Evolutionary conservation across 768 basidiomycete species (phyloP), one percentile per base, ranked within the genome.

Genomic region (Mycena filopes): DNA sequence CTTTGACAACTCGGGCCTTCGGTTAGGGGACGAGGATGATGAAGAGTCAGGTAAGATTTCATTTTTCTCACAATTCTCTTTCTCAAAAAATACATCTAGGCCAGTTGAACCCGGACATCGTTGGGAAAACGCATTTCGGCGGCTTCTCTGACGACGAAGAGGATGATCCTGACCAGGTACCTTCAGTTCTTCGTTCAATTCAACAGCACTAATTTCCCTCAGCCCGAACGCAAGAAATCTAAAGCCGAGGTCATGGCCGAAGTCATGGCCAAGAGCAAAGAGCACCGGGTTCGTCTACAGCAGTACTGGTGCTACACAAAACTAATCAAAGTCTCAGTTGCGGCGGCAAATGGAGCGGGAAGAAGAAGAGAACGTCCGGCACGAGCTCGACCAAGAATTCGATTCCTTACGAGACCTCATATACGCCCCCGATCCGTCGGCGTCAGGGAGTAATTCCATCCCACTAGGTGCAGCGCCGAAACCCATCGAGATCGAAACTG

Each of bases 221-320:
- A 63, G 93, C 91, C 91, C 10, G 86, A 87, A 48, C 83, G 89
- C 63, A 98, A 97, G 78, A 97, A 94, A 79, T 88, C 90, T 5
- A 98, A 97, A 78, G 91, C 93, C 2, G 96, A 99, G 73, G 94
- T 98, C 65, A 99, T 99, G 98, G 88, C 93, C 0, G 98, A 99
- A 76, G 93, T 99, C 36, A 94, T 99, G 47, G 93, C 95, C 1
- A 99, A 99, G 79, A 96, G 95, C 79, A 99, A 99, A 78, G 88
- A 90, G 53, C 89, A 99, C 80, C 98, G 97, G 83, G 97, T 95
- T 70, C 31, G 78, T 74, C 59, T 21, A 23, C 78, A 40, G 33
- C 63, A 46, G 26, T 57, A 59, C 12, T 46, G 16, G 63, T 36
- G 62, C 31, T 53, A 15, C 36, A 11, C 12, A 13, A 1, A 46